A percentile compares a stretch with the other conserved stretches of the same genome.
Conservation (phyloP, 306 rosid genomes). For the Prunus mira region DNA sequence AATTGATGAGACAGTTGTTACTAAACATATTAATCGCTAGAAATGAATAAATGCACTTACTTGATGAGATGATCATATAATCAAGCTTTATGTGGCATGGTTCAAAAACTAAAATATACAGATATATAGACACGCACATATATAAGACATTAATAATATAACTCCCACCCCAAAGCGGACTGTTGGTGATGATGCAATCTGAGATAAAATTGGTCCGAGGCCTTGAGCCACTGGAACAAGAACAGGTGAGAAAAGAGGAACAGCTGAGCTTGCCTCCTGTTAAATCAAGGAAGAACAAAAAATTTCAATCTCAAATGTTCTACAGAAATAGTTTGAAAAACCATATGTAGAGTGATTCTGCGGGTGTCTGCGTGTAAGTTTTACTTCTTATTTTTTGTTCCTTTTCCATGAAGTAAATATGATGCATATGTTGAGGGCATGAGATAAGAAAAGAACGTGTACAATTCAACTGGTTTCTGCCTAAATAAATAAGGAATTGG, state of each 20-base stretch:
- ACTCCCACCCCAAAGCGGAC: slow-evolving; percentile 86
- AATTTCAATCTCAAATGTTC: neutral
- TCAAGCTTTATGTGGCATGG: neutral
- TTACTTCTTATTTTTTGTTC: neutral
- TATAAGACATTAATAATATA: slow-evolving; percentile 16
- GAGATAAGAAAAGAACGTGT: neutral
- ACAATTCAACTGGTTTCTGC: neutral
- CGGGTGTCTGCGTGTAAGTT: neutral
- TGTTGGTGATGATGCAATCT: slow-evolving; percentile 86
- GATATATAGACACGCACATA: neutral
- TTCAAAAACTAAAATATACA: neutral
- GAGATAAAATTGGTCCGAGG: slow-evolving; percentile 89
- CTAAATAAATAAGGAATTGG: neutral
- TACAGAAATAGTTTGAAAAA: neutral
- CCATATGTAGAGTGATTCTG: neutral
- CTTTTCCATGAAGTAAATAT: neutral
- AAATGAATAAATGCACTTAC: neutral
- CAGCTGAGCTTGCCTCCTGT: slow-evolving; percentile 90
- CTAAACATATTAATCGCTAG: neutral
- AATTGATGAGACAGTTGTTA: slow-evolving; percentile 18
- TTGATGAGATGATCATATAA: slow-evolving; percentile 1
- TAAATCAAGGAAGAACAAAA: slow-evolving; percentile 1
- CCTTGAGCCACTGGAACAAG: slow-evolving; percentile 90
- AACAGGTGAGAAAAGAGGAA: slow-evolving; percentile 95
- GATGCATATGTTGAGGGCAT: neutral